phyloP scores from a whole-genome alignment of 768 basidiomycete species.

The Pseudohyphozyma bogoriensis region DNA sequence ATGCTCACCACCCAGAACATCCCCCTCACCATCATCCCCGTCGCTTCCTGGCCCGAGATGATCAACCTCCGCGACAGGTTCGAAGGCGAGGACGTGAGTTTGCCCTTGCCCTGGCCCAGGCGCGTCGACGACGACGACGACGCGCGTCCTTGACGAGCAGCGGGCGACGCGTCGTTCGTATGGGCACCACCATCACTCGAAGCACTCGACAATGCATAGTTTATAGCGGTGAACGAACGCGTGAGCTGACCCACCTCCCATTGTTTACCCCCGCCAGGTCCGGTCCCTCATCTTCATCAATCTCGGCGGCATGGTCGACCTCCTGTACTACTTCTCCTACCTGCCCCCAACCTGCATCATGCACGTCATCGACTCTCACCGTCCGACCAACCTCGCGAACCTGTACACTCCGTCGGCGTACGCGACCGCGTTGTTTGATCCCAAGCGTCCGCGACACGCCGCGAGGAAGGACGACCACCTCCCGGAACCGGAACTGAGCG shows the following conservation, averaged over 20 bases:
- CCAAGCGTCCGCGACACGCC: too few relatives aligned
- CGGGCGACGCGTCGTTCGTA: too few relatives aligned
- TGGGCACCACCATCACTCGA: too few relatives aligned
- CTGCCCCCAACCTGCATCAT: conserved; percentile 55
- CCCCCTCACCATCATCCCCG: conserved; percentile 49
- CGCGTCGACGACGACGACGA: too few relatives aligned
- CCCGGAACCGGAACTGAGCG: conserved; percentile 45
- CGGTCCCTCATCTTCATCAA: conserved; percentile 85
- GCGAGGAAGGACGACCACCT: conserved; percentile 8
- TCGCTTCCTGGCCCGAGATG: conserved; percentile 72
- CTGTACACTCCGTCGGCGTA: conserved; percentile 49
- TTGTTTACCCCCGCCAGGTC: conserved; percentile 45
- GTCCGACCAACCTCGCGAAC: conserved; percentile 80
- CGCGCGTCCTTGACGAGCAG: too few relatives aligned
- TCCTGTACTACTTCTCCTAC: conserved; percentile 52
- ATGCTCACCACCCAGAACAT: conserved; percentile 8
- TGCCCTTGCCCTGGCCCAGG: too few relatives aligned
- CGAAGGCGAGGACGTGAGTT: conserved; percentile 44
- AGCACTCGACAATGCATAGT: too few relatives aligned
- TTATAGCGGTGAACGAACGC: too few relatives aligned
- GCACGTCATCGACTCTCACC: conserved; percentile 88
- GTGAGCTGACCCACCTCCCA: neutral
- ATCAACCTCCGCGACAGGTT: conserved; percentile 58
- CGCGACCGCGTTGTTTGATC: conserved; percentile 29
- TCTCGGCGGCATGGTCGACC: conserved; percentile 78